Base-by-base conservation (phyloP, 257 asterid species). In the Solanum pinnatisectum region DNA sequence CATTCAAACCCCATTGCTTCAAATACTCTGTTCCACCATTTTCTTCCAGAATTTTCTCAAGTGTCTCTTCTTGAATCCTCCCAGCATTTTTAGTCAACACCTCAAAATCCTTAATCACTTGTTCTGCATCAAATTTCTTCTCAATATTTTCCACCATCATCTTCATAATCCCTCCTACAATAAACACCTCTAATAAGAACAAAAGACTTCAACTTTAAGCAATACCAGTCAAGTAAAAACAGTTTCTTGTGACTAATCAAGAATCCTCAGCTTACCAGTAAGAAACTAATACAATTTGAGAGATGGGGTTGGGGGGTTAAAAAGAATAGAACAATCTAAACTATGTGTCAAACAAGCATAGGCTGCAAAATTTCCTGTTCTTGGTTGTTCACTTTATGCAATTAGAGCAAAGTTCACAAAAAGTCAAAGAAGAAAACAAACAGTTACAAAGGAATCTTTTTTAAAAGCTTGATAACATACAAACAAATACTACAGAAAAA, bases 81-180 rank as follows among this genome's bases (percentile, higher is more conserved):
- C 89, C 87, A 22, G 87, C 89, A 65, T 95, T 94, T 56, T 23
- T 89, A 1, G 98, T 91, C 90, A 96, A 79, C 20, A 63, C 90
- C 90, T 96, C 99, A 76, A 97, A 97, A 87, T 95, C 98, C 16
- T 93, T 89, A 7, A 96, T 90, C 30, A 95, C 95, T 70, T 77
- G 90, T 22, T 93, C 95, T 39, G 95, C 90, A 89, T 97, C 97
- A 52, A 95, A 94, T 71, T 87, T 92, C 30, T 90, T 93, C 84
- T 91, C 95, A 93, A 88, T 93, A 88, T 91, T 93, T 90, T 95
- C 96, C 91, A 92, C 88, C 94, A 94, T 73, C 95, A 93, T 46
- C 85, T 49, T 30, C 85, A 30, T 46, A 7, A 18, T 81, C 10
- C 68, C 85, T 81, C 42, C 85, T 81, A 11, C 65, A 79, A 27